phyloP scores from a whole-genome alignment of 1,139 yeast species.

The Lodderomyces elongisporus region DNA sequence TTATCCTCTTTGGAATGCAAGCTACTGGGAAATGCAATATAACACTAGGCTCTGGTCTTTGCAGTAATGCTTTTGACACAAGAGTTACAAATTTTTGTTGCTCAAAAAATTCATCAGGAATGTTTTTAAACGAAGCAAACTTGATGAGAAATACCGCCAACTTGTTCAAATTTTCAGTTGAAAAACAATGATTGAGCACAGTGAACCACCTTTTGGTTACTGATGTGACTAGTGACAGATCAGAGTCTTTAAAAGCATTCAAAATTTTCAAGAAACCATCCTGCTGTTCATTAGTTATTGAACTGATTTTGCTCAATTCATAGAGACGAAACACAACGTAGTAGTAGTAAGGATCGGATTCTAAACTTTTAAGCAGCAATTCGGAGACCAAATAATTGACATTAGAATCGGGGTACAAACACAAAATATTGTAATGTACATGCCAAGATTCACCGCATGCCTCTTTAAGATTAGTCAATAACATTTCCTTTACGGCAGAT shows the following conservation, averaged over 20 bases:
- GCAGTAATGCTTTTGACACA: slow-evolving; percentile 20
- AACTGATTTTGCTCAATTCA: slow-evolving; percentile 35
- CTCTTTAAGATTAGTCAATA: too few species aligned
- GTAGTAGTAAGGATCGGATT: slow-evolving; percentile 22
- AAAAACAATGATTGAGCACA: slow-evolving; percentile 34
- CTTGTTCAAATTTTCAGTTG: slow-evolving; percentile 11
- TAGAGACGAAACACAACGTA: slow-evolving; percentile 43
- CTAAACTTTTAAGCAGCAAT: slow-evolving; percentile 19
- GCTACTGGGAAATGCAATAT: slow-evolving; percentile 40
- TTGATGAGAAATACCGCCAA: too few species aligned
- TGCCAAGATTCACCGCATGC: slow-evolving; percentile 36
- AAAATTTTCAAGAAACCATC: slow-evolving; percentile 25
- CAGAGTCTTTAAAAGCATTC: slow-evolving; percentile 3
- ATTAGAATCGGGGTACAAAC: too few species aligned
- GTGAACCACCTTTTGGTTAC: slow-evolving; percentile 55
- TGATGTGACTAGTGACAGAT: slow-evolving; percentile 15
- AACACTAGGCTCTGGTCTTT: slow-evolving; percentile 6
- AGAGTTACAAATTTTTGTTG: slow-evolving; percentile 28
- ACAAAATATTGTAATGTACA: slow-evolving; percentile 41
- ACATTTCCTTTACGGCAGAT: slow-evolving; percentile 9
- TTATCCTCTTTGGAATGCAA: slow-evolving; percentile 41
- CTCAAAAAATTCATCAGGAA: slow-evolving; percentile 34
- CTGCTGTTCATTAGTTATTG: slow-evolving; percentile 10
- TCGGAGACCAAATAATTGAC: too few species aligned
- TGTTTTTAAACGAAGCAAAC: slow-evolving; percentile 4